Conservation (phyloP, 768 basidiomycete genomes). For the Trichaptum fuscoviolaceum region DNA sequence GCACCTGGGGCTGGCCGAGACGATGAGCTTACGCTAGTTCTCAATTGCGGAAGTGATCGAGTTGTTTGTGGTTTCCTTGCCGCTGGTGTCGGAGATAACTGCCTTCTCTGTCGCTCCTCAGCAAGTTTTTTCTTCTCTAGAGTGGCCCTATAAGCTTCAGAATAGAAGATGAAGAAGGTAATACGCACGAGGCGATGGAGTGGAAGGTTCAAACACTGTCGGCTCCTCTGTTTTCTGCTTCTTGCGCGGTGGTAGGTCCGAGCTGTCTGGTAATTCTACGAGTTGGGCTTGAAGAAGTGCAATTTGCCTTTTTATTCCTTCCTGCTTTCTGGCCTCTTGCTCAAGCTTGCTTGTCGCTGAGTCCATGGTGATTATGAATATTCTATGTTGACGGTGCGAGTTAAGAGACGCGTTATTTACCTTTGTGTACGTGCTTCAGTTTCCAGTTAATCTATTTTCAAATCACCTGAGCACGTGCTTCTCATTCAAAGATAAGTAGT, state of each 20-base stretch:
- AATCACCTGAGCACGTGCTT: neutral
- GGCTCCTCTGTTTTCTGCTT: constrained; percentile 42
- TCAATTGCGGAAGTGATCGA: neutral
- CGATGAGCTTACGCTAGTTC: constrained; percentile 4
- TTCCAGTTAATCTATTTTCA: neutral
- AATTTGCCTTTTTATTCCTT: constrained; percentile 51
- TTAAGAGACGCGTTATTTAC: neutral
- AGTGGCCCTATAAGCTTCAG: neutral
- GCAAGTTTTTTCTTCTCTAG: neutral
- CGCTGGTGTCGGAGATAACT: constrained; percentile 1
- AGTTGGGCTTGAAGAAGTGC: constrained; percentile 52
- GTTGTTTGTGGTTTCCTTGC: neutral
- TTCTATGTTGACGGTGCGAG: neutral
- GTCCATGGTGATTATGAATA: constrained; percentile 37
- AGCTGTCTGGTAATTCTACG: constrained; percentile 24
- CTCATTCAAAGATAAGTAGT: neutral
- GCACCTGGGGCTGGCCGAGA: constrained; percentile 9
- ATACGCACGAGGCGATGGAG: constrained; percentile 66
- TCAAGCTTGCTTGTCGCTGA: constrained; percentile 41
- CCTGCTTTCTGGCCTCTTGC: constrained; percentile 37
- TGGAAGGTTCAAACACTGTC: constrained; percentile 43
- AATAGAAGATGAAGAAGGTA: neutral
- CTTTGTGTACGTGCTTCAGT: neutral
- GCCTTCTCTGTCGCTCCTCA: neutral
- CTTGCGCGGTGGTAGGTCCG: constrained; percentile 30